phyloP scores from a whole-genome alignment of 1,139 yeast species.

The Candida anutae region DNA sequence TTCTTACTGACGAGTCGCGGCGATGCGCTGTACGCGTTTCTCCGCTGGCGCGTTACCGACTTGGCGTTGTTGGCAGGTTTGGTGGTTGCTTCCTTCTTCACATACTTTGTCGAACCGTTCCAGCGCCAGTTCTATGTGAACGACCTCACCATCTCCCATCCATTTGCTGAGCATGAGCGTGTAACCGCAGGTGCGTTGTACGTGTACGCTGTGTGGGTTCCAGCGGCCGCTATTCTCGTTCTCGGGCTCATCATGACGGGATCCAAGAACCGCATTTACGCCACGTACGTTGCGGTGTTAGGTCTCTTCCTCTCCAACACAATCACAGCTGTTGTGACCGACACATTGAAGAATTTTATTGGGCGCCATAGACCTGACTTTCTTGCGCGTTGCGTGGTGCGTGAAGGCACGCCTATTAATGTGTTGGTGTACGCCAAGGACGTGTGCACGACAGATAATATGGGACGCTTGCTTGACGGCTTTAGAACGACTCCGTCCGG shows the following conservation, averaged over 20 bases:
- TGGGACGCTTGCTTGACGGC: slow-evolving; percentile 49
- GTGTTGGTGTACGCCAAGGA: slow-evolving; percentile 46
- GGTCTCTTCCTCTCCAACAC: slow-evolving; percentile 34
- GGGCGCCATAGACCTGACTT: slow-evolving; percentile 80
- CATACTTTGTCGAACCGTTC: slow-evolving; percentile 49
- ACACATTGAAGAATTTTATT: slow-evolving; percentile 57
- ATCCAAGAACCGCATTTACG: slow-evolving; percentile 29
- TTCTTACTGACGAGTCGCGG: no score
- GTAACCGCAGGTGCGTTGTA: slow-evolving; percentile 28
- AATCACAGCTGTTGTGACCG: slow-evolving; percentile 38
- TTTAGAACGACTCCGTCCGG: slow-evolving; percentile 78
- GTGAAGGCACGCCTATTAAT: slow-evolving; percentile 37
- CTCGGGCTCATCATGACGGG: slow-evolving; percentile 21
- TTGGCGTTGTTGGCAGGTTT: slow-evolving; percentile 32
- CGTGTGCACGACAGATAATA: slow-evolving; percentile 51
- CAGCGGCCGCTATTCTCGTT: slow-evolving; percentile 20
- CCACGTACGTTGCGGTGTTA: slow-evolving; percentile 31
- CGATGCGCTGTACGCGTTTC: slow-evolving; percentile 16
- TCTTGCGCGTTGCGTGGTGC: slow-evolving; percentile 60
- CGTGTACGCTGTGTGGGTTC: slow-evolving; percentile 31
- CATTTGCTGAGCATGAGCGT: slow-evolving; percentile 37
- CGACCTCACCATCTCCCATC: slow-evolving; percentile 37
- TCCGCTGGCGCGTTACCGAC: slow-evolving; percentile 60
- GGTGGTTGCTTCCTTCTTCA: slow-evolving; percentile 40
- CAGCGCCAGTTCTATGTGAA: slow-evolving; percentile 55